These are phyloP conservation scores for Styphnolobium japonicum DNA, from an alignment of 306 rosid genomes.

Conservation along the genomic window DNA sequence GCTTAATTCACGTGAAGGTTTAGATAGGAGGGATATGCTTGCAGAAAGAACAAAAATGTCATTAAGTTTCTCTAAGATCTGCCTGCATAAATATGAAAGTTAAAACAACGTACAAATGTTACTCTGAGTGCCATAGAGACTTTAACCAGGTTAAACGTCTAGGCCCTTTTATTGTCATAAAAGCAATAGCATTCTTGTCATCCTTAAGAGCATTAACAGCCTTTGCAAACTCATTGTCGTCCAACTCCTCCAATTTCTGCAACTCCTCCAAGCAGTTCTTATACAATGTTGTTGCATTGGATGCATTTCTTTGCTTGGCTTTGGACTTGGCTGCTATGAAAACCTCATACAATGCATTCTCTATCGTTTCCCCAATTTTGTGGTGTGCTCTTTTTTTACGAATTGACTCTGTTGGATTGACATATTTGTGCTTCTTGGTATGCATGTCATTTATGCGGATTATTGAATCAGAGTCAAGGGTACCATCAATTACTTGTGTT, in stretches of 20 bases:
- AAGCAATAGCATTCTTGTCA: constrained; percentile 40
- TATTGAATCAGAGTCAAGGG: constrained; percentile 38
- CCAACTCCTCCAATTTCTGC: constrained; percentile 39
- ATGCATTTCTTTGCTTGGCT: constrained; percentile 26
- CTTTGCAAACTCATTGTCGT: constrained; percentile 33
- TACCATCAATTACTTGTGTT: constrained; percentile 39
- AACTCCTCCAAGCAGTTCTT: constrained; percentile 40
- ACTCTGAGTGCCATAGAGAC: constrained; percentile 33
- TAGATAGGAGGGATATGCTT: neutral
- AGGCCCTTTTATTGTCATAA: constrained; percentile 33
- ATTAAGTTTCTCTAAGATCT: neutral
- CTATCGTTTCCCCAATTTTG: constrained; percentile 28
- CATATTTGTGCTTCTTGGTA: constrained; percentile 25
- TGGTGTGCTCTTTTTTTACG: constrained; percentile 20
- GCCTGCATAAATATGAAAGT: neutral
- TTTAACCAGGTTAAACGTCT: constrained; percentile 36
- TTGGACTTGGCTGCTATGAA: constrained; percentile 29
- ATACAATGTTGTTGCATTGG: neutral
- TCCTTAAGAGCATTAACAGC: constrained; percentile 38
- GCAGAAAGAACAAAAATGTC: neutral
- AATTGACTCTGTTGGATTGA: constrained; percentile 7
- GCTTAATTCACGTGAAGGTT: neutral
- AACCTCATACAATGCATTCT: constrained; percentile 25
- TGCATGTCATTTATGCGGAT: constrained; percentile 12
- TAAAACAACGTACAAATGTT: neutral